Percentiles rank a stretch among this genome's conserved stretches.
Conservation (phyloP, 169 alveolate species). For the Hepatocystis sp. region DNA sequence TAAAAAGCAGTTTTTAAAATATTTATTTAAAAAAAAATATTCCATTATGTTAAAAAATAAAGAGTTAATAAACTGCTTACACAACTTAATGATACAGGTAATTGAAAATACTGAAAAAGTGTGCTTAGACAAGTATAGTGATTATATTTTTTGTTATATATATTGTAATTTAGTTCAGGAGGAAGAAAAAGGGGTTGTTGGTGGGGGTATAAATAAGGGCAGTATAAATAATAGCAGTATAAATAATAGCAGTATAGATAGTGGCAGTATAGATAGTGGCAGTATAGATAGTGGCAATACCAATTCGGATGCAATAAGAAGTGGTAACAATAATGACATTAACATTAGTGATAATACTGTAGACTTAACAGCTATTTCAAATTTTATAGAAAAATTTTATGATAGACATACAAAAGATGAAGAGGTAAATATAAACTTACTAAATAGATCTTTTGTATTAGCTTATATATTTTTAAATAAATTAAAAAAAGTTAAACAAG, state of each 20-base stretch:
- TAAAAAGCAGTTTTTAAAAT: conserved; percentile 13
- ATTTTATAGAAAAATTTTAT: conserved; percentile 38
- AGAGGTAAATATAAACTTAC: conserved; percentile 10
- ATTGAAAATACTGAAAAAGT: conserved; percentile 11
- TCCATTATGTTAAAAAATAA: conserved; percentile 25
- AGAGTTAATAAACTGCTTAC: conserved; percentile 19
- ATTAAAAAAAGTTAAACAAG: conserved; percentile 22
- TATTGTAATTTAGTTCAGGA: conserved; percentile 34
- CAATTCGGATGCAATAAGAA: no score
- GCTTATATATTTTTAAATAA: conserved; percentile 36
- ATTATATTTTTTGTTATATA: conserved; percentile 26
- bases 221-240: no score
- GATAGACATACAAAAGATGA: conserved; percentile 1
- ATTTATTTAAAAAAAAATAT: conserved; percentile 12
- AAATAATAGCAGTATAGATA: no score
- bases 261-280: no score
- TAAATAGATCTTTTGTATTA: conserved; percentile 29
- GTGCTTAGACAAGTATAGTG: conserved; percentile 18
- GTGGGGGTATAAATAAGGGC: neutral
- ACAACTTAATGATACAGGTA: conserved; percentile 7
- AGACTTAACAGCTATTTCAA: conserved; percentile 4
- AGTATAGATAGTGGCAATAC: no score
- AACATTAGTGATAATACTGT: neutral
- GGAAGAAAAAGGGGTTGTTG: neutral
- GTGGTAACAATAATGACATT: neutral